Percentiles rank a stretch among this genome's conserved stretches.
Conservation (phyloP, 2,329 filamentous ascomycete genomes). For the Alternaria alternata region DNA sequence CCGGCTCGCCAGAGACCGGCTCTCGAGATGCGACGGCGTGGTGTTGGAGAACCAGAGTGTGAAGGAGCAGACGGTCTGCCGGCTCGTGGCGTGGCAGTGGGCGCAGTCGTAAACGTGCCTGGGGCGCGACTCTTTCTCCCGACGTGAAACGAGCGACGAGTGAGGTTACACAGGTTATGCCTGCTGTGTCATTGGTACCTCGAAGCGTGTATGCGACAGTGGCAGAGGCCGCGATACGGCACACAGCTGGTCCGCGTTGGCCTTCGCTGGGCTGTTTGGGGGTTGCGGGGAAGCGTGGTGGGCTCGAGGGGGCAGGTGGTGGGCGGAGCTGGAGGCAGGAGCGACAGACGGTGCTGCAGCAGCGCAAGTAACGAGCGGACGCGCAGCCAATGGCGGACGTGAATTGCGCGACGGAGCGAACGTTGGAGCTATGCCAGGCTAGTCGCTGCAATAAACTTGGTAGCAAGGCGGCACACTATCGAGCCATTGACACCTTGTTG, state of each 20-base stretch:
- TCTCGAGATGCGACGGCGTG: slow-evolving; percentile 32
- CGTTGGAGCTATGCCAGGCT: slow-evolving; percentile 19
- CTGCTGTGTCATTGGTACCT: slow-evolving; percentile 40
- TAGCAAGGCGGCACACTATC: slow-evolving; percentile 9
- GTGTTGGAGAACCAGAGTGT: slow-evolving; percentile 18
- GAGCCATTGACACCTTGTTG: slow-evolving; percentile 8
- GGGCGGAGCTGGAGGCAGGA: slow-evolving; percentile 18
- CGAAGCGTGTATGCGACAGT: slow-evolving; percentile 18
- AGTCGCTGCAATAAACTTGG: slow-evolving; percentile 21
- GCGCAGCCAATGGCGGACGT: slow-evolving; percentile 25
- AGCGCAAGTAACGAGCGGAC: slow-evolving; percentile 11
- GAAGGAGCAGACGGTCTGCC: slow-evolving; percentile 8
- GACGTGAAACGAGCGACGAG: slow-evolving; percentile 43
- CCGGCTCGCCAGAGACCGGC: slow-evolving; percentile 43
- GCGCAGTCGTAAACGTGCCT: slow-evolving; percentile 33
- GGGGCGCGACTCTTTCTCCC: slow-evolving; percentile 30
- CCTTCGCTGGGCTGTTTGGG: slow-evolving; percentile 15
- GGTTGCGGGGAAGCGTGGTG: slow-evolving; percentile 26
- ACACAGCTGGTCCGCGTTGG: slow-evolving; percentile 18
- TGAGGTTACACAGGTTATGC: slow-evolving; percentile 33
- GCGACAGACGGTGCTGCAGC: slow-evolving; percentile 7
- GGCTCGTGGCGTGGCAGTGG: slow-evolving; percentile 7
- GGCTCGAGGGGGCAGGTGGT: slow-evolving; percentile 5
- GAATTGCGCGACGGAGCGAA: slow-evolving; percentile 15
- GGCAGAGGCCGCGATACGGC: slow-evolving; percentile 17